Evolutionary conservation across 169 alveolate species (phyloP).

Genomic region (Prorocentrum cordatum): DNA sequence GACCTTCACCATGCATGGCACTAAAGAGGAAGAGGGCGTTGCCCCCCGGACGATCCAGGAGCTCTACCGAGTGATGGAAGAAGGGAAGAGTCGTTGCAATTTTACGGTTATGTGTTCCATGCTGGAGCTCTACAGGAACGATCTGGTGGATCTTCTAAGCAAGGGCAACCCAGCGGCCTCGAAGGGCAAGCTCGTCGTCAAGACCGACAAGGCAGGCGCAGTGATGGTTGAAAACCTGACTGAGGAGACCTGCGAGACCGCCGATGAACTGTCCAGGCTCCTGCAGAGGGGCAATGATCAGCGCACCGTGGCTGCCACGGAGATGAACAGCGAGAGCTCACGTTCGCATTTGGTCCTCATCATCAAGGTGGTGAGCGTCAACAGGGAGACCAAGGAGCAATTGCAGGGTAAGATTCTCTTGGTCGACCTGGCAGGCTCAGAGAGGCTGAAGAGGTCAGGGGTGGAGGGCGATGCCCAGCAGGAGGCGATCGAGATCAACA

Average conservation of each 20-base stretch:
- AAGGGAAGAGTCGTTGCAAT: background rate
- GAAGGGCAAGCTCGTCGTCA: background rate
- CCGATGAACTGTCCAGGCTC: background rate
- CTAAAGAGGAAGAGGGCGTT: background rate
- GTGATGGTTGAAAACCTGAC: background rate
- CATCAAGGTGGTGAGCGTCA: background rate
- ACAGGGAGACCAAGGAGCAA: background rate
- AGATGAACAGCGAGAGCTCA: background rate
- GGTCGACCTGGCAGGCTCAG: background rate
- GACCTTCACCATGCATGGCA: conserved; percentile 74
- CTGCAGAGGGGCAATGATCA: background rate
- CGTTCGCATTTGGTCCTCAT: background rate
- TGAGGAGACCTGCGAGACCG: background rate
- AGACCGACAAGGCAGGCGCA: background rate
- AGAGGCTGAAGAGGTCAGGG: background rate
- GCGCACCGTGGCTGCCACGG: background rate
- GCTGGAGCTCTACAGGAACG: background rate
- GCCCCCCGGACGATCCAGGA: background rate
- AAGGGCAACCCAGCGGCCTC: background rate
- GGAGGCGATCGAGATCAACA: conserved; percentile 80
- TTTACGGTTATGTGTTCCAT: background rate
- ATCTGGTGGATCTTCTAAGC: background rate
- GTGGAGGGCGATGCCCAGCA: conserved; percentile 74
- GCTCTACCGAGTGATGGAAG: background rate
- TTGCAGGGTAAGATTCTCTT: background rate